A percentile compares a stretch with the other conserved stretches of the same genome.
Evolutionary conservation across 306 rosid species (phyloP).

Genomic region (Sechiopsis laciniata): DNA sequence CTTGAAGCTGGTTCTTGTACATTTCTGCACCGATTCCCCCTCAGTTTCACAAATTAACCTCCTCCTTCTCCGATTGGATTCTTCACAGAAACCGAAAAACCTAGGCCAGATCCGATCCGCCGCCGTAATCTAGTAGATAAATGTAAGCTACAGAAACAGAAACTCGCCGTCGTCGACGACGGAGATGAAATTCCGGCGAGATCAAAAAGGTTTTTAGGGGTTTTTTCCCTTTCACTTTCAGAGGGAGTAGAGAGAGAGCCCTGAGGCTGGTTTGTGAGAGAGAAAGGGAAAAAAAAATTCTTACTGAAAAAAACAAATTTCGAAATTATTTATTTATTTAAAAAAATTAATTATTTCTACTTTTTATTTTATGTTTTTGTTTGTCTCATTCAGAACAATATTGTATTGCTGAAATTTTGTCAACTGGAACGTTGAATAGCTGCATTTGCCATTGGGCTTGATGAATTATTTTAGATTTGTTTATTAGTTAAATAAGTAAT

Average conservation of each 20-base stretch:
- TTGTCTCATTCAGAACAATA: constrained; percentile 16
- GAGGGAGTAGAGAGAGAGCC: constrained; percentile 16
- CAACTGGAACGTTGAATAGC: neutral
- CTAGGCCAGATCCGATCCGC: constrained; percentile 15
- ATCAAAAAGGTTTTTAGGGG: constrained; percentile 19
- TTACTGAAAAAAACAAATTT: constrained; percentile 23
- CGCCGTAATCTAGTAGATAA: neutral
- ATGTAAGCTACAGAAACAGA: neutral
- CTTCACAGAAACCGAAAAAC: neutral
- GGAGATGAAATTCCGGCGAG: constrained; percentile 20
- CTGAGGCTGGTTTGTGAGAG: constrained; percentile 7
- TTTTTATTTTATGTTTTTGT: constrained; percentile 7
- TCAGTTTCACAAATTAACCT: neutral
- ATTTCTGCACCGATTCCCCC: constrained; percentile 44
- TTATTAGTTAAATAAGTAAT: too few relatives aligned
- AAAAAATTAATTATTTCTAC: neutral
- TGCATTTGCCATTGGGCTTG: constrained; percentile 1
- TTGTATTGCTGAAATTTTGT: constrained; percentile 23
- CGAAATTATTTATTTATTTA: neutral
- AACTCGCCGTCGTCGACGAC: constrained; percentile 12
- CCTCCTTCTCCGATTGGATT: neutral
- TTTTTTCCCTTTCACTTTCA: neutral
- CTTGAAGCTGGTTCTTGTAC: constrained; percentile 99
- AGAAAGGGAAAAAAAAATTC: constrained; percentile 18
- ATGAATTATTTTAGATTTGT: neutral